Evolutionary conservation across 441 rosid species (phyloP).

Genomic region (Pelargonium hybrid): DNA sequence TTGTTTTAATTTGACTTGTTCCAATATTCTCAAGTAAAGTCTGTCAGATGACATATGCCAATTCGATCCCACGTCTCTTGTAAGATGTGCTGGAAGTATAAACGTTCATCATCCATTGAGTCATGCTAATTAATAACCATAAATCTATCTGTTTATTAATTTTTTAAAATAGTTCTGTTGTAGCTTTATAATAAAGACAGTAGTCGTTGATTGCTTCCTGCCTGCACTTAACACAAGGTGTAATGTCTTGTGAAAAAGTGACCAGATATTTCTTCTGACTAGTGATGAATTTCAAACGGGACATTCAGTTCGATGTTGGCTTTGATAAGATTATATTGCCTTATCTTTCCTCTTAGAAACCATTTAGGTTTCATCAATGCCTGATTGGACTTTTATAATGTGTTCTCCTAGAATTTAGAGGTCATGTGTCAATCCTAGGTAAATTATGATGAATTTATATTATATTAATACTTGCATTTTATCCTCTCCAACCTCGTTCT

Average conservation of each 20-base stretch:
- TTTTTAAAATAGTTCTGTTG: neutral
- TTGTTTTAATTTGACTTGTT: neutral
- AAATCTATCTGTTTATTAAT: neutral
- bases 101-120: neutral
- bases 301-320: neutral
- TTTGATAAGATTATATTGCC: neutral
- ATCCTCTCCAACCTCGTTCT: slow-evolving; percentile 1
- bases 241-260: neutral
- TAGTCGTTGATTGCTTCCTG: neutral
- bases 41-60: neutral
- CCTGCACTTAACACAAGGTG: neutral
- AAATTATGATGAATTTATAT: neutral
- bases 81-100: neutral
- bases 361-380: neutral
- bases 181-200: neutral
- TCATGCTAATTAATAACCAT: neutral
- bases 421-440: neutral
- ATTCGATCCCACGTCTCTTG: neutral
- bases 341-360: neutral
- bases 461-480: neutral
- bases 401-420: slow-evolving; percentile 7
- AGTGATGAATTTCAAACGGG: neutral
- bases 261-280: neutral
- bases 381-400: neutral
- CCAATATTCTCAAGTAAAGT: neutral